Percentiles rank a stretch among this genome's conserved stretches.
These are phyloP conservation scores for Rosa lucieae DNA, from an alignment of 306 rosid genomes.

Conservation along the genomic window DNA sequence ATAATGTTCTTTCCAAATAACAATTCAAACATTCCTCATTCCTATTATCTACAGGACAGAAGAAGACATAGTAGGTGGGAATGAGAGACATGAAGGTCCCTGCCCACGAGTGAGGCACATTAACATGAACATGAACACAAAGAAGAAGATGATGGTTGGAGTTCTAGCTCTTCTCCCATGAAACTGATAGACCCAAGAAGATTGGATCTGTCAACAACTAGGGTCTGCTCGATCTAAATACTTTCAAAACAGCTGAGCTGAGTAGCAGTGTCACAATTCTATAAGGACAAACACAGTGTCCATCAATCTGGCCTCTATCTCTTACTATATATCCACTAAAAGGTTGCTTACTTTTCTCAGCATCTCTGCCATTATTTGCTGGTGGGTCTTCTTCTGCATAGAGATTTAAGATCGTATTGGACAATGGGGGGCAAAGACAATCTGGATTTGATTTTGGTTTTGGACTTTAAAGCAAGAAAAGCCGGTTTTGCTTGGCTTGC, in stretches of 20 bases:
- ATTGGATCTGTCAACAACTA: slow-evolving; percentile 36
- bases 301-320: slow-evolving; percentile 19
- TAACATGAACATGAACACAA: not conserved
- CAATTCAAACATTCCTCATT: not conserved
- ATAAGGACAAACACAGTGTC: slow-evolving; percentile 33
- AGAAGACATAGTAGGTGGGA: slow-evolving; percentile 2
- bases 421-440: slow-evolving; percentile 55
- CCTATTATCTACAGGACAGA: not conserved
- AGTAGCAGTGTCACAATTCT: slow-evolving; percentile 13
- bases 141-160: slow-evolving; percentile 43
- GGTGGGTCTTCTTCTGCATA: slow-evolving; percentile 43
- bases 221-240: not conserved
- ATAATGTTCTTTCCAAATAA: slow-evolving; percentile 21
- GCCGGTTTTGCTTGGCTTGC: slow-evolving; percentile 12
- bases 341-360: slow-evolving; percentile 24
- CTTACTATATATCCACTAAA: slow-evolving; percentile 39
- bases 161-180: slow-evolving; percentile 30
- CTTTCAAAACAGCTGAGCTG: slow-evolving; percentile 2
- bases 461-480: slow-evolving; percentile 32
- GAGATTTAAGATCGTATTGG: slow-evolving; percentile 30
- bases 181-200: slow-evolving; percentile 45
- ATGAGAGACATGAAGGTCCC: slow-evolving; percentile 9
- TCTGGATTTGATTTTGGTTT: slow-evolving; percentile 48
- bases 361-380: slow-evolving; percentile 40
- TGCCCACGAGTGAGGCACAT: slow-evolving; percentile 1